A percentile compares a stretch with the other conserved stretches of the same genome.
phyloP scores from a whole-genome alignment of 495 filamentous ascomycete species.

The Penicillium daleae region DNA sequence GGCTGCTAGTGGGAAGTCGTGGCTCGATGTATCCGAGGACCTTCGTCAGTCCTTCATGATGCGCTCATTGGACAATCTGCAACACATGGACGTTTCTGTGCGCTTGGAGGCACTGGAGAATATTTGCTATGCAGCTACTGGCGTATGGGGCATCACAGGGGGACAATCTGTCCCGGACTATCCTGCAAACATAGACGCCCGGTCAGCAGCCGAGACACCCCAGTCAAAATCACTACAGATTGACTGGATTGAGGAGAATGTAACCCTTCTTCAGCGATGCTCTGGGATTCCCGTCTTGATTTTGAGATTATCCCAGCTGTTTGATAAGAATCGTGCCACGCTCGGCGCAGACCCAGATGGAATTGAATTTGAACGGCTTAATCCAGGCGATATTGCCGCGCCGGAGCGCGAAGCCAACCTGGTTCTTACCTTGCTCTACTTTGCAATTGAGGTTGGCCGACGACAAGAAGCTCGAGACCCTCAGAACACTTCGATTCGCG shows the following conservation, averaged over 20 bases:
- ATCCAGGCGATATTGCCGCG: slow-evolving; percentile 39
- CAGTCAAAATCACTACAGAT: slow-evolving; percentile 64
- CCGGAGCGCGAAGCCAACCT: slow-evolving; percentile 53
- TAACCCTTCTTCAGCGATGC: slow-evolving; percentile 60
- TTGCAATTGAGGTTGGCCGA: slow-evolving; percentile 70
- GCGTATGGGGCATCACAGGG: slow-evolving; percentile 77
- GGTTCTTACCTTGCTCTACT: slow-evolving; percentile 68
- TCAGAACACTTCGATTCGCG: slow-evolving; percentile 36
- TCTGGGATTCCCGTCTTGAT: slow-evolving; percentile 64
- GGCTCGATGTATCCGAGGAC: slow-evolving; percentile 54
- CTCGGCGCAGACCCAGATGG: slow-evolving; percentile 36
- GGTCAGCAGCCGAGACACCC: slow-evolving; percentile 42
- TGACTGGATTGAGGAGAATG: slow-evolving; percentile 67
- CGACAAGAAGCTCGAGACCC: slow-evolving; percentile 39
- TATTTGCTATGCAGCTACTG: slow-evolving; percentile 77
- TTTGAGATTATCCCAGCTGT: slow-evolving; percentile 60
- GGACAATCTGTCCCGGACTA: slow-evolving; percentile 45
- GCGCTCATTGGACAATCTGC: slow-evolving; percentile 44
- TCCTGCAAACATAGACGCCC: slow-evolving; percentile 23
- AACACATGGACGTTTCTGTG: slow-evolving; percentile 53
- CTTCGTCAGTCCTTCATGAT: slow-evolving; percentile 49
- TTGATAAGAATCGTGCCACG: slow-evolving; percentile 51
- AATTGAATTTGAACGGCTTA: slow-evolving; percentile 35
- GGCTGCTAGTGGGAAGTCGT: slow-evolving; percentile 40
- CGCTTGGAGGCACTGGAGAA: slow-evolving; percentile 70